Base-by-base conservation (phyloP, 257 asterid species). In the Solanum pennellii region DNA sequence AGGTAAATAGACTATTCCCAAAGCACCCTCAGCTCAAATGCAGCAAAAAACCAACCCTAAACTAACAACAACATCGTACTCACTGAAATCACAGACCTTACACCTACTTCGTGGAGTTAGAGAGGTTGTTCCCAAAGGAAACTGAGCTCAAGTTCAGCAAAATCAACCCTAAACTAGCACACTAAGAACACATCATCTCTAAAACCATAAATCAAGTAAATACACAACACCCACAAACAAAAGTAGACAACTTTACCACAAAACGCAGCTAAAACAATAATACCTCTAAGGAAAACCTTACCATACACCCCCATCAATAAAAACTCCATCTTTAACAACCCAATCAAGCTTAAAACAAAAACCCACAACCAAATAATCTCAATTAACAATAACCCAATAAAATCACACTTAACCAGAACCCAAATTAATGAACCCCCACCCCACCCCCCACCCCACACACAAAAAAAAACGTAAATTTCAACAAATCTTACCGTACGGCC, bases 401-500 rank as follows among this genome's bases (percentile, higher is more conserved):
- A 73, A 73, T 5, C 31, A 73, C 49, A 73, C 82, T 35, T 73
- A 20, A 3, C 49, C 49, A 73, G 82, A 20, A 20, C 49, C 29
- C 82, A 74, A 37, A 37, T 21, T 74, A 74, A 25, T 35, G 7
- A 20, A 16, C 0, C 49, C 82, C 82, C 65, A 41, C 47, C 47
- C 13, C 45, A 8, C 42, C 10, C 12, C 12, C 0, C 45, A 3
- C 49, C 82, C 82, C 52, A 12, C 52, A 45, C 52, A 45, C 23
- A 7, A 27, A 45, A 79, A 16, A 27, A 16, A 25, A 27, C 35
- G 27, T 16, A 79, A 29, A 9, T 45, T 44, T 9, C 25, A 2
- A 45, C 7, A 79, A 45, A 20, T 20, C 82, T 73, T 29, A 73
- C 82, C 82, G 96, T 91, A 85, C 98, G 98, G 44, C 95, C 98